Evolutionary conservation across 495 filamentous ascomycete species (phyloP), one percentile per base, ranked within the genome.

Genomic region (Podospora pseudoanserina): DNA sequence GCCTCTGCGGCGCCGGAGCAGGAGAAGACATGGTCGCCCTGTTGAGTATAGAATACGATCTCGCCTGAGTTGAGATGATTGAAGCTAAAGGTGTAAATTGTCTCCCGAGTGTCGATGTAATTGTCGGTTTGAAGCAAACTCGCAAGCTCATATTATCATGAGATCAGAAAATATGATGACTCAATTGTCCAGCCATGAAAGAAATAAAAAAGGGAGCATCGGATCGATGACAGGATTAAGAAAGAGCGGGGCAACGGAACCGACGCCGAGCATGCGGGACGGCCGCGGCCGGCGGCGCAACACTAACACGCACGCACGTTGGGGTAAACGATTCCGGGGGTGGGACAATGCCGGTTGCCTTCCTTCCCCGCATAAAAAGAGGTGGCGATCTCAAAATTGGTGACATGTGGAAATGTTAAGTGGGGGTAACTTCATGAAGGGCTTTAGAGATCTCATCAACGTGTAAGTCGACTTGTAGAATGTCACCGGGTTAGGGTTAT

Each of bases 1-100:
- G 76, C 63, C 76, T 75, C 57, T 76, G n/a, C n/a, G 55, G 55
- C 7, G 55, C 69, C 27, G 79, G 78, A 20, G 70, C 64, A 63
- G 71, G 62, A 63, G 69, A 71, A 20, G 73, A 53, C 74, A 79
- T 79, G 3, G 67, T 74, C 39, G 39, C 39, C 39, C 15, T 49
- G 15, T 18, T 9, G n/a, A 4, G 2, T 3, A 28, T 6, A 63
- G 5, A 61, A 0, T 44, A 54, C n/a, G 49, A 44, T 26, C 23
- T 53, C 11, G 53, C n/a, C 49, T 44, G 5, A 4, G 9, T 2
- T 60, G 19, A 60, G 59, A 19, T 56, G 5, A 32, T 56, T 53
- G 56, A 49, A 49, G 39, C 15, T 13, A 11, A 18, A 49, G 39
- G 39, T 3, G 13, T 11, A 6, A 49, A 49, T 16, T 49, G 39